Conservation (phyloP, 192 early-diverging fungal species). For the Coemansia sp. region DNA sequence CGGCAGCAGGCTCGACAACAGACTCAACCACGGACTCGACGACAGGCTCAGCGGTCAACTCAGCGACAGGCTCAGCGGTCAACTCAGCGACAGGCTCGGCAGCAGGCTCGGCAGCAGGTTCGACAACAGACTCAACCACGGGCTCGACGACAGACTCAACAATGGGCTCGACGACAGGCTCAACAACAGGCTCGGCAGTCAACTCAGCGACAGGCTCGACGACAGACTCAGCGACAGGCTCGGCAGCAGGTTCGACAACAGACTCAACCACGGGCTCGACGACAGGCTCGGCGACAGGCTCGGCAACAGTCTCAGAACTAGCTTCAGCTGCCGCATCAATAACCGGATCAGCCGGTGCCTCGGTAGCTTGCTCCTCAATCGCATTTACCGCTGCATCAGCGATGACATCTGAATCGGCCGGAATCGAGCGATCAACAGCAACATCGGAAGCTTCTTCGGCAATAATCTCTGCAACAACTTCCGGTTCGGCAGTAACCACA, state of each 20-base stretch:
- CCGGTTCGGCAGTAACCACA: background rate
- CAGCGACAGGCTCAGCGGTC: background rate
- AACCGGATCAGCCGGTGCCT: background rate
- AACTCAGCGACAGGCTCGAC: background rate
- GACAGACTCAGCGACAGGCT: background rate
- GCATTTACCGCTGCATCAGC: background rate
- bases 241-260: no score
- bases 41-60: no score
- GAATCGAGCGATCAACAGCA: background rate
- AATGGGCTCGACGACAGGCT: no score
- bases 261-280: background rate
- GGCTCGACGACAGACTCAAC: background rate
- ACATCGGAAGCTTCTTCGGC: background rate
- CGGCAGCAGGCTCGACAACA: no score
- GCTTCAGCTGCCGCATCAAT: background rate
- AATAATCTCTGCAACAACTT: background rate
- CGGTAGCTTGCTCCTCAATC: background rate
- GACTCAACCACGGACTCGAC: no score
- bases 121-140: no score
- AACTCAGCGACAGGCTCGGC: background rate
- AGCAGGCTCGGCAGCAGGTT: no score
- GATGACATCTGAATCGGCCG: background rate
- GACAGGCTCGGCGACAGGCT: background rate
- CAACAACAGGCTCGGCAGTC: no score
- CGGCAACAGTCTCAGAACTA: background rate